Evolutionary conservation across 805 yeast genomes (phyloP), one percentile per base, ranked within the genome.

Genomic region (Cyberlindnera maritima): DNA sequence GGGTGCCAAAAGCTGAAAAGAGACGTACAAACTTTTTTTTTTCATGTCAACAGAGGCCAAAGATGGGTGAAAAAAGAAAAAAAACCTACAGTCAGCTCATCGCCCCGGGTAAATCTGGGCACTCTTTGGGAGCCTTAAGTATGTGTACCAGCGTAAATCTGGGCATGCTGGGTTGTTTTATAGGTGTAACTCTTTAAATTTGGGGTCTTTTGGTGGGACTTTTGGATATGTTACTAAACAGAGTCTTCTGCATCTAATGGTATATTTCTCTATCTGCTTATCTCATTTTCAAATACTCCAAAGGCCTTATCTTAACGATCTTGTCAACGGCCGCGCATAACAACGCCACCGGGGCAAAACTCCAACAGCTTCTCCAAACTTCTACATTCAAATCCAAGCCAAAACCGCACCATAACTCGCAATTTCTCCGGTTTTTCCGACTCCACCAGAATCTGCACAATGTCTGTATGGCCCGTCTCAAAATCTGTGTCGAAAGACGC

Each of bases 61-160:
- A n/a, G n/a, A 20, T 15, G 15, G 15, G 28, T 7, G 20, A 26
- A 42, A 41, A 38, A 29, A 33, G 32, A 39, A 45, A 45, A 19
- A 20, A 42, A 41, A 38, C 28, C 21, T 26, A 33, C 38, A 41
- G 28, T 32, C 15, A 38, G 46, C 48, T 42, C 46, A 42, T 42
- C 47, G 46, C 40, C 13, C 13, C 17, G 41, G 41, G 53, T 49
- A 49, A 23, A 36, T 39, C 12, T 41, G 43, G 32, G 47, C 4
- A 39, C 26, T n/a, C 3, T 26, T 7, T 8, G 21, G n/a, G 21
- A 6, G 6, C 13, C 6, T 7, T 4, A 17, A n/a, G 15, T 37
- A 5, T 23, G n/a, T n/a, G n/a, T n/a, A n/a, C n/a, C 31, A 17
- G 43, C 46, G 48, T 40, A 40, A n/a, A 21, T 32, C 10, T 32